A percentile compares a stretch with the other conserved stretches of the same genome.
Conservation (phyloP, 306 rosid genomes). For the Cucumis hystrix region DNA sequence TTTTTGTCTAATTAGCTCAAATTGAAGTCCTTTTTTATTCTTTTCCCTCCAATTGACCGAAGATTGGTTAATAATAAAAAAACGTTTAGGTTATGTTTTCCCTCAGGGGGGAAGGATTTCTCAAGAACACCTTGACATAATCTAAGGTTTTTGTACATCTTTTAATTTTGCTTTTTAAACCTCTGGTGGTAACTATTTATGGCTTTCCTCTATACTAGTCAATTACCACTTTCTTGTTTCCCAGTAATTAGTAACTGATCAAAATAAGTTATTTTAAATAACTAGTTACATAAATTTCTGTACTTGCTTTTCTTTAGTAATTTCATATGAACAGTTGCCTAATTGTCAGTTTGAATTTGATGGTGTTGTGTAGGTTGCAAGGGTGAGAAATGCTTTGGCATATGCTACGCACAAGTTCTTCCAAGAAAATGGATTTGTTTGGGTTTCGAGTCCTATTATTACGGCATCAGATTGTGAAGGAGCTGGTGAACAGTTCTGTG, state of each 20-base stretch:
- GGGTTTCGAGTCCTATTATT: slow-evolving; percentile 88
- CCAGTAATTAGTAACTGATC: background rate
- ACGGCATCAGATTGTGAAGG: slow-evolving; percentile 99
- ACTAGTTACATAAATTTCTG: background rate
- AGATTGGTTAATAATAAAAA: background rate
- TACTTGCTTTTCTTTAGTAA: background rate
- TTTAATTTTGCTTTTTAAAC: background rate
- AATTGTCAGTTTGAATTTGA: slow-evolving; percentile 1
- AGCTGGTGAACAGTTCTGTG: slow-evolving; percentile 97
- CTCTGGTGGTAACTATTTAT: background rate
- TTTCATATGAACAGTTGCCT: background rate
- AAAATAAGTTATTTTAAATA: too few species aligned
- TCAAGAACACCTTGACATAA: background rate
- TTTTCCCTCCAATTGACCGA: too few species aligned
- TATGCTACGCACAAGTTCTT: slow-evolving; percentile 87
- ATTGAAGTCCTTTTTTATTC: background rate
- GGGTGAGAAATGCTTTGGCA: slow-evolving; percentile 87
- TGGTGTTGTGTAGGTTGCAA: slow-evolving; percentile 56
- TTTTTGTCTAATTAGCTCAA: background rate
- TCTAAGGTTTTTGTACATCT: background rate
- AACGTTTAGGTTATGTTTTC: background rate
- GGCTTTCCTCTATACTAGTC: background rate
- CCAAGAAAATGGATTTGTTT: slow-evolving; percentile 88
- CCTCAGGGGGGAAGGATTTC: background rate
- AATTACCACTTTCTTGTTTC: background rate